These are phyloP conservation scores for Podila epigama DNA, from an alignment of 192 early-diverging fungal species.

Conservation along the genomic window DNA sequence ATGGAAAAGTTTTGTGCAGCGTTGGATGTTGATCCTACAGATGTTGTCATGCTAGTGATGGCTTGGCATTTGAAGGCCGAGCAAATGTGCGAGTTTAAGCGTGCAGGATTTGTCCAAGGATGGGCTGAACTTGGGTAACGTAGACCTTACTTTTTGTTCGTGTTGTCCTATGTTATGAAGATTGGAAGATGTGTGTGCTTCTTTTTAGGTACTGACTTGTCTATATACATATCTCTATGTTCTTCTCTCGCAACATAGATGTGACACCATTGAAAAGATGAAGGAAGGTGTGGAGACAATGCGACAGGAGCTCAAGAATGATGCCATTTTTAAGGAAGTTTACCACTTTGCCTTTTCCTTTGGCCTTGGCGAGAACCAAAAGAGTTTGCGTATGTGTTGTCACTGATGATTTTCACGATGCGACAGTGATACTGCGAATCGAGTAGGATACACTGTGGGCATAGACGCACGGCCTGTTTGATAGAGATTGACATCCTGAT, in stretches of 20 bases:
- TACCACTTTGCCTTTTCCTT: slow-evolving; percentile 84
- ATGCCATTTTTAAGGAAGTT: slow-evolving; percentile 67
- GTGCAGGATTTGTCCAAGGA: slow-evolving; percentile 75
- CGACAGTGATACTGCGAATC: too few species aligned
- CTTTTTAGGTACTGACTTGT: too few species aligned
- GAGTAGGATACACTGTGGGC: too few species aligned
- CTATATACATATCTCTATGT: not conserved
- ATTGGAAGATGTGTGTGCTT: too few species aligned
- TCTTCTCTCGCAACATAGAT: slow-evolving; percentile 30
- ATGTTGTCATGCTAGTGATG: slow-evolving; percentile 75
- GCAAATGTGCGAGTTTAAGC: slow-evolving; percentile 78
- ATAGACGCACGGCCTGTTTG: not conserved
- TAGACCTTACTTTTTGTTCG: not conserved
- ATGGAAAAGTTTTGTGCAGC: slow-evolving; percentile 72
- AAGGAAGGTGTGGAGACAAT: slow-evolving; percentile 58
- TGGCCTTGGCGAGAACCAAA: slow-evolving; percentile 73
- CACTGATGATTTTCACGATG: not conserved
- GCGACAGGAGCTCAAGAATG: slow-evolving; percentile 62
- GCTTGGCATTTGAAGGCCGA: slow-evolving; percentile 73
- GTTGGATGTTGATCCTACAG: slow-evolving; percentile 75
- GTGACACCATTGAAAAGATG: slow-evolving; percentile 74
- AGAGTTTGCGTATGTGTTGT: slow-evolving; percentile 67
- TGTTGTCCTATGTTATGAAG: too few species aligned
- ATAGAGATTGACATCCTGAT: not conserved
- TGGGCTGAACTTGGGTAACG: slow-evolving; percentile 67